Base-by-base conservation (phyloP, 768 basidiomycete genomes). In the Phanerodontia chrysosporium region DNA sequence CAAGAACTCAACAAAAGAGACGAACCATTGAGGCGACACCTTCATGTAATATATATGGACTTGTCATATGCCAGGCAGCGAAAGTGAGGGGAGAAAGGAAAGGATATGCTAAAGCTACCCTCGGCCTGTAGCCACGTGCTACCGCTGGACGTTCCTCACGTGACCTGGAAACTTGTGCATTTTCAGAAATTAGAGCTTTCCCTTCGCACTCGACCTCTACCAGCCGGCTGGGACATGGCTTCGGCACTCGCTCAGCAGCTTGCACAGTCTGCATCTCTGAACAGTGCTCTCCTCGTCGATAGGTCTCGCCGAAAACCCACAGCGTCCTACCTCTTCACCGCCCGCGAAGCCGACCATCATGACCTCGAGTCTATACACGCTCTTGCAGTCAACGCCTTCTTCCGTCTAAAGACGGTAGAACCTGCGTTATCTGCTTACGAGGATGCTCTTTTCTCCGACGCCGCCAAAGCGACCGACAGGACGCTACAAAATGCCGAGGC, bases 321-420 rank as follows among this genome's bases (percentile, higher is more conserved):
- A 0, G 84, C 88, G 68, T 95, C 94, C 0, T 98, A 98, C 75
- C 83, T 99, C 35, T 97, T 96, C 72, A 84, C 89, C 14, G 84
- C 87, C 42, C 80, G 81, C 59, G 89, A 91, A 51, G 93, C 93
- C 9, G 86, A 90, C 65, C 77, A 84, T 58, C 89, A 97, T 70
- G 95, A 98, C 72, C 76, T 97, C 58, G 88, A 96, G 69, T 81
- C 92, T 6, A 83, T 98, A 55, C 83, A 90, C 67, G 86, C 92
- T 0, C 80, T 98, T 9, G 92, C 82, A 2, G 74, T 82, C 51
- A 93, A 92, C 67, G 92, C 88, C 7, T 85, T 94, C 63, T 71
- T 85, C 1, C 89, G 91, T 49, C 80, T 97, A 16, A 71, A 81
- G 22, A 72, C 82, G 1, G 72, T 96, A 32, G 81, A 88, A 49